Base-by-base conservation (phyloP, 2,329 filamentous ascomycete species). In the Epichloe glyceriae region DNA sequence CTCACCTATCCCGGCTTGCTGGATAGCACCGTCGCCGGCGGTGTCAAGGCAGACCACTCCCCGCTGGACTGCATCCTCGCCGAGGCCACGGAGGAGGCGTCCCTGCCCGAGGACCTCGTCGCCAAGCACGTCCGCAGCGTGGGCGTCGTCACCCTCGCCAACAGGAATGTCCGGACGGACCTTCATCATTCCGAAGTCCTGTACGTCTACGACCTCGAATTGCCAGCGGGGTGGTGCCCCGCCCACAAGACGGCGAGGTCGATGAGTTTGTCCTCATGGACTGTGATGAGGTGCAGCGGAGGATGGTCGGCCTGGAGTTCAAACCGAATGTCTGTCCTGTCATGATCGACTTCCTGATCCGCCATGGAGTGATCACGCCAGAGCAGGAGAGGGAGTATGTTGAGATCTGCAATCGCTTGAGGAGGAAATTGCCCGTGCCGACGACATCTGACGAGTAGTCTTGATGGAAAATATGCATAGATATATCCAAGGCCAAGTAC, bases 241-340 rank as follows among this genome's bases (percentile, higher is more conserved):
- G 73, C 55, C 86, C 87, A 0, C 75, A 79, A 11, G 88, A 94
- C 61, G 80, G 82, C 30, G 88, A 95, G 67, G 88, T 94, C 1
- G 80, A 86, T 53, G 77, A 79, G 54, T 95, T 94, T 61, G 70
- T 78, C 55, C 69, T 90, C 55, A 80, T 83, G 79, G 74, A 66
- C 10, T 71, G 89, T 11, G 62, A 63, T 0, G 69, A 76, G 59
- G 79, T 90, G 4, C 73, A 79, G 61, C 62, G 69, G 49, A 79
- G 80, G 1, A 71, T 95, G 70, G 67, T 73, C 17, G 71, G 70
- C 15, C 81, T 81, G 3, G 80, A 88, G 63, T 95, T 94, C 70
- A 95, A 95, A 72, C 84, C 88, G 0, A 93, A 94, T 60, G 88
- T 87, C 58, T 82, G 85, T 26, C 62, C 85, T 33, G 82, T 91